phyloP scores from a whole-genome alignment of 1,284 basidiomycete genomes.

The Marasmius oreades region DNA sequence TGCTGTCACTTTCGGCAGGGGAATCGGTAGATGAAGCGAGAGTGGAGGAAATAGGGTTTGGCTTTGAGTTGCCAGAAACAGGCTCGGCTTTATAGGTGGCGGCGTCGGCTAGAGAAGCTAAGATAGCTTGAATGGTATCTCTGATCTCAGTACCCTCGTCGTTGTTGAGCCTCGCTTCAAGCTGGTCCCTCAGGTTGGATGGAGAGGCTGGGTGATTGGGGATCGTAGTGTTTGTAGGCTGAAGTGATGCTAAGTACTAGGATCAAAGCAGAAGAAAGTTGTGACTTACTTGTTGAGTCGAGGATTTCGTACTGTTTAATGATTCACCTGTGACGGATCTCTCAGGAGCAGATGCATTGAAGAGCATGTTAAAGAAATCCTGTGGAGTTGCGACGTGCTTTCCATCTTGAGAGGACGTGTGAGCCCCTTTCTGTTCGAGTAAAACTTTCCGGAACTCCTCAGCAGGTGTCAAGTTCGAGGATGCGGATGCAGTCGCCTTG shows the following conservation, averaged over 20 bases:
- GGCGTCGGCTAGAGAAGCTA: constrained; percentile 28
- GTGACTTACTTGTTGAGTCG: too few relatives aligned
- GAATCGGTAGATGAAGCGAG: constrained; percentile 6
- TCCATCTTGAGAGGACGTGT: too few relatives aligned
- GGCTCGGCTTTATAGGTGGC: not conserved
- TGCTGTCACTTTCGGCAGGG: constrained; percentile 16
- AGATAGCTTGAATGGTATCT: constrained; percentile 35
- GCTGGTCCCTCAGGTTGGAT: constrained; percentile 25
- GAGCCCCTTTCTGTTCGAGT: too few relatives aligned
- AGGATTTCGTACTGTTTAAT: too few relatives aligned
- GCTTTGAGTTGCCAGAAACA: not conserved
- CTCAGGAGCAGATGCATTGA: not conserved
- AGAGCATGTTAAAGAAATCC: not conserved
- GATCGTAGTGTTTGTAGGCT: not conserved
- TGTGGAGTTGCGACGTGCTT: too few relatives aligned
- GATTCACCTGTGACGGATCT: too few relatives aligned
- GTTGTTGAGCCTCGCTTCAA: constrained; percentile 29
- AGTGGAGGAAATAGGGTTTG: constrained; percentile 1
- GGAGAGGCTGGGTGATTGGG: constrained; percentile 5
- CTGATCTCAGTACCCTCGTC: constrained; percentile 31
- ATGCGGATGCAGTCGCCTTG: too few relatives aligned
- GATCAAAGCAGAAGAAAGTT: not conserved
- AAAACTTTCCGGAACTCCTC: too few relatives aligned
- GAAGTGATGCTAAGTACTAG: not conserved
- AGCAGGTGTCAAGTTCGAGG: too few relatives aligned